phyloP scores from a whole-genome alignment of 164 flowering plant genomes.

The Umbilicus rupestris region DNA sequence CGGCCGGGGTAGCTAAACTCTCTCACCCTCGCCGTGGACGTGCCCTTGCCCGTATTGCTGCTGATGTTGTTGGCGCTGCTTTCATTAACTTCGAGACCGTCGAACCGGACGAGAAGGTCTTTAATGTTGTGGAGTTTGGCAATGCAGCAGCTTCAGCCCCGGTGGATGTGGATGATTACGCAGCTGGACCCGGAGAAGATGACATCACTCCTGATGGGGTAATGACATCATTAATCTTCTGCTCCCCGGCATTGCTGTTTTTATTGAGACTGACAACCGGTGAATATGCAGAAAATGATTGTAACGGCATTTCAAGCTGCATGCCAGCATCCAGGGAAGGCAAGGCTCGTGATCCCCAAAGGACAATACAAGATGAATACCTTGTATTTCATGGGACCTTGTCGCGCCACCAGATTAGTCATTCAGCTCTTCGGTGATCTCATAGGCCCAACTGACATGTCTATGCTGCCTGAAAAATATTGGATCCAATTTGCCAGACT shows the following conservation, averaged over 20 bases:
- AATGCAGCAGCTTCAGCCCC: background rate
- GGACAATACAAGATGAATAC: conserved; percentile 3
- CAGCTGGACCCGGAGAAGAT: conserved; percentile 1
- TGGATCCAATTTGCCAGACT: conserved; percentile 2
- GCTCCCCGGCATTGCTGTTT: too few relatives aligned
- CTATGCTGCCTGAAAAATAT: background rate
- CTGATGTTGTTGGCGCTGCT: background rate
- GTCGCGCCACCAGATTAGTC: background rate
- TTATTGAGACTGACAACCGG: background rate
- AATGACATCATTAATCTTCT: background rate
- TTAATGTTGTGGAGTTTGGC: background rate
- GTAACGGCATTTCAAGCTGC: background rate
- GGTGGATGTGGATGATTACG: background rate
- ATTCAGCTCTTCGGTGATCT: background rate
- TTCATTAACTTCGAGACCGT: background rate
- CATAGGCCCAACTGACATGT: conserved; percentile 2
- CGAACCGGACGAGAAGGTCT: background rate
- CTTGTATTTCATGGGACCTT: conserved; percentile 4
- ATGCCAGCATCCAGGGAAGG: conserved; percentile 4
- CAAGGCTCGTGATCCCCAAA: conserved; percentile 5
- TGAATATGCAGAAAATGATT: background rate
- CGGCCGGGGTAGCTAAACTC: background rate
- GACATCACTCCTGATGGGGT: conserved; percentile 4
- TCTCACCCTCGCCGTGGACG: background rate
- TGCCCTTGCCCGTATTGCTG: background rate